A percentile compares a stretch with the other conserved stretches of the same genome.
Evolutionary conservation across 352 stramenopile genomes (phyloP).

Genomic region (Phytophthora idaei): DNA sequence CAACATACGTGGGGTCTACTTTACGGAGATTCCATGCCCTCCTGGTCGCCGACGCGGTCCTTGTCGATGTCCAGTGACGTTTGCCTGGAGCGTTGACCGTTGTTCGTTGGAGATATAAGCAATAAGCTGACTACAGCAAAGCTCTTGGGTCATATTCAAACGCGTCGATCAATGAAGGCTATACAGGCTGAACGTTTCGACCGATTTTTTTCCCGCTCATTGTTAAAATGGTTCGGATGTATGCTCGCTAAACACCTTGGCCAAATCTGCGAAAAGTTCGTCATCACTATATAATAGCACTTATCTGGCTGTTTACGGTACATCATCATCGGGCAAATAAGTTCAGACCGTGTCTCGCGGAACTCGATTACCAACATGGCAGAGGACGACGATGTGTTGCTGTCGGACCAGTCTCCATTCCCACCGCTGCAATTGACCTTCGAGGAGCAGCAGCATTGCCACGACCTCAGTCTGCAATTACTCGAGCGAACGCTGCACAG

Average conservation of each 20-base stretch:
- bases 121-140: conserved; percentile 5
- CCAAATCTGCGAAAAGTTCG: background rate
- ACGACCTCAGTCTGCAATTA: conserved; percentile 40
- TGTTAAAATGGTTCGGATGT: too few species aligned
- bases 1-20: conserved; percentile 36
- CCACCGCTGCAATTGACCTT: conserved; percentile 32
- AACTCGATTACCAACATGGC: conserved; percentile 14
- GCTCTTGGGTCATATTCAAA: background rate
- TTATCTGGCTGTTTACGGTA: background rate
- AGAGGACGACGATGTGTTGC: conserved; percentile 19
- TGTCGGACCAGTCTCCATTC: conserved; percentile 40
- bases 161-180: too few species aligned
- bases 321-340: background rate
- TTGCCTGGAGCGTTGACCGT: conserved; percentile 18
- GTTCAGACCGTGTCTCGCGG: background rate
- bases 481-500: conserved; percentile 45
- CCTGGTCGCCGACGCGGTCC: conserved; percentile 35
- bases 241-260: too few species aligned
- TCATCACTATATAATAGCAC: background rate
- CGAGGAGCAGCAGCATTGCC: conserved; percentile 40
- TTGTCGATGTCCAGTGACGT: conserved; percentile 36
- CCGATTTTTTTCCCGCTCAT: too few species aligned
- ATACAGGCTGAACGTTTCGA: too few species aligned
- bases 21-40: conserved; percentile 25
- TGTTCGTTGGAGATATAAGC: conserved; percentile 1